phyloP scores from a whole-genome alignment of 495 filamentous ascomycete species.

The Podospora anserina region DNA sequence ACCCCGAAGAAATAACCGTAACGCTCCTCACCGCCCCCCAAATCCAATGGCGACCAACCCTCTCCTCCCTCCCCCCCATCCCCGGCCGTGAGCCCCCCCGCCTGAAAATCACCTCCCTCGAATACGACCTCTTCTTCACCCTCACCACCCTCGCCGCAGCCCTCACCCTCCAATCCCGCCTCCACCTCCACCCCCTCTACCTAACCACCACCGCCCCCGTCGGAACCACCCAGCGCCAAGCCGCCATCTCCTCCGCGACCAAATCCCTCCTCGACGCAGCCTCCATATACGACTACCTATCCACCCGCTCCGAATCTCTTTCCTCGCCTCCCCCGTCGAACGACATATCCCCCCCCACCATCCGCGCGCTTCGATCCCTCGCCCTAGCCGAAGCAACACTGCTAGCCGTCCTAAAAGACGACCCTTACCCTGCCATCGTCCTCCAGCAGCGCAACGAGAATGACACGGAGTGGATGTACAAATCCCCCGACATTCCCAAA shows the following conservation, averaged over 20 bases:
- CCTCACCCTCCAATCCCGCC: constrained; percentile 65
- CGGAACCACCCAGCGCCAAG: constrained; percentile 60
- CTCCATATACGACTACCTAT: constrained; percentile 70
- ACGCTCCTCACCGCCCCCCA: constrained; percentile 47
- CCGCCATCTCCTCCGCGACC: constrained; percentile 70
- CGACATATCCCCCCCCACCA: constrained; percentile 63
- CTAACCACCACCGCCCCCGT: constrained; percentile 56
- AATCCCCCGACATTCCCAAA: constrained; percentile 77
- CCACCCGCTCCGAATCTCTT: constrained; percentile 41
- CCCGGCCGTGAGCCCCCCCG: constrained; percentile 60
- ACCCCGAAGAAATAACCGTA: constrained; percentile 62
- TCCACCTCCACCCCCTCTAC: constrained; percentile 51
- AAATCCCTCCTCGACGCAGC: constrained; percentile 74
- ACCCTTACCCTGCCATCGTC: constrained; percentile 79
- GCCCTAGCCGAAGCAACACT: constrained; percentile 86
- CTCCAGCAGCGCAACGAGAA: constrained; percentile 72
- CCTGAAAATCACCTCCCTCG: constrained; percentile 65
- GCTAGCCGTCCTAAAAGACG: constrained; percentile 85
- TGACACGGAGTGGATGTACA: constrained; percentile 91
- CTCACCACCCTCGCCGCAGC: constrained; percentile 73
- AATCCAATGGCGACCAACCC: constrained; percentile 79
- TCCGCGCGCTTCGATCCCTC: constrained; percentile 68
- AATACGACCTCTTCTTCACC: constrained; percentile 77
- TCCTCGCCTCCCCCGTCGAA: constrained; percentile 8
- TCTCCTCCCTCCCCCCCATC: constrained; percentile 57